Evolutionary conservation across 1,284 basidiomycete genomes (phyloP), one percentile per base, ranked within the genome.

Genomic region (Stygiomarasmius scandens): DNA sequence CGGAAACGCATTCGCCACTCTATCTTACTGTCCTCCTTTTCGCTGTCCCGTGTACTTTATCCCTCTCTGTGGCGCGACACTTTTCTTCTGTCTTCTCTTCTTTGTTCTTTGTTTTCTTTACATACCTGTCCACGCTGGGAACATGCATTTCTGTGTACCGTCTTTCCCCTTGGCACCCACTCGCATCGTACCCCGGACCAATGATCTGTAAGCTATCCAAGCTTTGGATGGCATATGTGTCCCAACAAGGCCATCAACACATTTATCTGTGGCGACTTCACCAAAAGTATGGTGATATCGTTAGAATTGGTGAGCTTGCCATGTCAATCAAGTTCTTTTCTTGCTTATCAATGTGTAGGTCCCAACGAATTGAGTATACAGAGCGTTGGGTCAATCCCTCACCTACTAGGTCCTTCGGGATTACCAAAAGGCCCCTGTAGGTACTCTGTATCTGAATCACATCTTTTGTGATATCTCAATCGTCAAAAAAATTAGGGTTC

Each of bases 321-420:
- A 43, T 12, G n/a, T 12, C 10, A 45, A 22, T 22, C 16, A 41
- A 24, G 9, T 19, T 46, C n/a, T 32, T 4, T 24, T 14, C 12
- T 8, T 38, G 44, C 45, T 52, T 24, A 32, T 14, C 12, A 19
- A 22, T 19, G 50, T n/a, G 12, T 25, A 71, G 69, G 69, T 23
- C 69, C 68, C 5, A 71, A 71, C 48, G 67, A 69, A 29, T 25
- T 71, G 0, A 69, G 66, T 6, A 56, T 71, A n/a, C 56, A 61
- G n/a, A 61, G 64, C 41, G 51, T 60, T 3, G 59, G 63, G 19
- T 58, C 59, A 8, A 47, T 68, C 1, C 19, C 46, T 11, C 52
- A 61, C 1, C 58, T 70, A 9, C 22, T 67, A 11, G 68, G 68
- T 8, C 9, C 59, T 0, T 10, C 43, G 2, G 69, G 67, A 8